A percentile compares a stretch with the other conserved stretches of the same genome.
These are phyloP conservation scores for Lasiodiplodia sp. DNA, from an alignment of 2,329 filamentous ascomycete species.

Conservation along the genomic window DNA sequence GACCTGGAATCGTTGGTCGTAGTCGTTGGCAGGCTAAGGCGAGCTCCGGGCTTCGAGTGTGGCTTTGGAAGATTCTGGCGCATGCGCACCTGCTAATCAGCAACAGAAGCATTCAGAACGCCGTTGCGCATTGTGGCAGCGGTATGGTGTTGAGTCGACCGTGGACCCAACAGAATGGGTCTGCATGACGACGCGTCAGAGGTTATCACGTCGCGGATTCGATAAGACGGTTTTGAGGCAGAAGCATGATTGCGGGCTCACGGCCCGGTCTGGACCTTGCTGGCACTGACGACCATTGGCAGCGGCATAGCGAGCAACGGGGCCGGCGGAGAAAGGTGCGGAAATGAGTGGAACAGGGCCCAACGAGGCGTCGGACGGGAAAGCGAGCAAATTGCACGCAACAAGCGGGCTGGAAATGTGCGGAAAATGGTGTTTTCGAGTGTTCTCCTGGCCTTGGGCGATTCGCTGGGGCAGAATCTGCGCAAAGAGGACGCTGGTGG, in stretches of 20 bases:
- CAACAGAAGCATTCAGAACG: neutral
- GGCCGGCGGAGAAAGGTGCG: slow-evolving; percentile 22
- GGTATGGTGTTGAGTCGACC: slow-evolving; percentile 19
- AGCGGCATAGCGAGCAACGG: neutral
- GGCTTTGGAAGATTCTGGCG: neutral
- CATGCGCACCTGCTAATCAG: neutral
- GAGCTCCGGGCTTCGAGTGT: neutral
- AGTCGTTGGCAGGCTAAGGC: neutral
- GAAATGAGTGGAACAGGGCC: slow-evolving; percentile 10
- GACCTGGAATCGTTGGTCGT: neutral
- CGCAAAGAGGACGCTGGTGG: neutral
- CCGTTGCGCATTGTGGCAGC: neutral
- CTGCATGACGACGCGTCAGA: slow-evolving; percentile 9
- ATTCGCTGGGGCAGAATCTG: neutral
- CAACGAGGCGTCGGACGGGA: neutral
- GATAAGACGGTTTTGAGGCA: neutral
- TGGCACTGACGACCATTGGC: slow-evolving; percentile 4
- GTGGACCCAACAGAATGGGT: neutral
- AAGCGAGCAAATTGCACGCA: neutral
- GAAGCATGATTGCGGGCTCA: neutral
- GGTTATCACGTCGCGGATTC: neutral
- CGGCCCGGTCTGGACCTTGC: slow-evolving; percentile 12
- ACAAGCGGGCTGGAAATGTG: neutral
- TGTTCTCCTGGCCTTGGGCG: no score
- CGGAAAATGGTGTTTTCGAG: neutral